phyloP scores from a whole-genome alignment of 257 asterid species.

The Scutellaria barbata region DNA sequence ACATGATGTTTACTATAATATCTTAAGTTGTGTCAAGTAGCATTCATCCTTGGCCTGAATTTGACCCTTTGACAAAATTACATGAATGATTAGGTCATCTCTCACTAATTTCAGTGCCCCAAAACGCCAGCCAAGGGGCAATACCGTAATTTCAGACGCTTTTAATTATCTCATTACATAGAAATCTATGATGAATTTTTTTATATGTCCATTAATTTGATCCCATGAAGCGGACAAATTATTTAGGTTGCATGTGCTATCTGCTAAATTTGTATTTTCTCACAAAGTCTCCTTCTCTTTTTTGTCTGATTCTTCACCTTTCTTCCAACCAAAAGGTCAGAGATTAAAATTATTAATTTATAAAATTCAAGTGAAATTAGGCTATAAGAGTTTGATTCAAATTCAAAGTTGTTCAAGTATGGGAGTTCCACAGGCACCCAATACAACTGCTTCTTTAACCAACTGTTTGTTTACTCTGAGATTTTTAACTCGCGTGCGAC shows the following conservation, averaged over 20 bases:
- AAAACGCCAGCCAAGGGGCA: conserved; percentile 42
- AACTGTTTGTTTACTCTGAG: conserved; percentile 41
- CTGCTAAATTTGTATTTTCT: conserved; percentile 54
- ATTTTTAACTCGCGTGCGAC: conserved; percentile 46
- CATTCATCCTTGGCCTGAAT: conserved; percentile 23
- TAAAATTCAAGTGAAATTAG: conserved; percentile 6
- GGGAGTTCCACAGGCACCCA: conserved; percentile 49
- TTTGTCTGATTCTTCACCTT: conserved; percentile 47
- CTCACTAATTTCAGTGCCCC: conserved; percentile 45
- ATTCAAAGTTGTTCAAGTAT: conserved; percentile 40
- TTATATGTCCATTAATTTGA: neutral
- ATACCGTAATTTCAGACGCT: conserved; percentile 20
- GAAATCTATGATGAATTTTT: conserved; percentile 18
- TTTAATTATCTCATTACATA: neutral
- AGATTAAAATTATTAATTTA: conserved; percentile 7
- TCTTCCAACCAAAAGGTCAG: conserved; percentile 53
- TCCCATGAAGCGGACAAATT: conserved; percentile 40
- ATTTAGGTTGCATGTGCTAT: conserved; percentile 59
- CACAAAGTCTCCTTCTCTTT: conserved; percentile 52
- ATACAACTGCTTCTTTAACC: conserved; percentile 43
- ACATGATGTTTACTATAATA: neutral
- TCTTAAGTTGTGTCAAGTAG: conserved; percentile 18
- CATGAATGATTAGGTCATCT: conserved; percentile 47
- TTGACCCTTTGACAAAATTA: conserved; percentile 30
- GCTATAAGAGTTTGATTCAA: conserved; percentile 34